Evolutionary conservation across 768 basidiomycete species (phyloP), one percentile per base, ranked within the genome.

Genomic region (Dictyophora rubrovolvata): DNA sequence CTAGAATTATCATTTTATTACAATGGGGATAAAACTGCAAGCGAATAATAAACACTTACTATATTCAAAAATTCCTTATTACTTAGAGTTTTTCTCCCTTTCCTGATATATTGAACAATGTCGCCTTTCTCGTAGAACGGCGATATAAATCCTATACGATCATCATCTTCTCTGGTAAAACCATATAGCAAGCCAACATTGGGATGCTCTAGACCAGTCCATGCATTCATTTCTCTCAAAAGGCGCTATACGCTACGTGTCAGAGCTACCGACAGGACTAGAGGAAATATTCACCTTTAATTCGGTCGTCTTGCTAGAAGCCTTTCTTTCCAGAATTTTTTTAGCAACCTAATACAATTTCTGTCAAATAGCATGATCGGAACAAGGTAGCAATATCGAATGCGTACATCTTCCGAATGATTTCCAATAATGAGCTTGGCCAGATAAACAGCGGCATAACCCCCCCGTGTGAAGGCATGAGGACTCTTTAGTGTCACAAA

Each of bases 51-150:
- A n/a, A 12, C 3, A 28, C 47, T 20, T 48, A 56, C 55, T 16
- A 48, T 17, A 22, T 23, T 47, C 33, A 56, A 48, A 22, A 56
- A 28, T 21, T 48, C 42, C 16, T 48, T 17, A 47, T 47, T 47
- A 9, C 21, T 42, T 9, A 42, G 2, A 42, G 4, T 28, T 17
- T 48, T 48, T 18, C 36, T 46, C 2, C 6, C 8, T 9, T 36
- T 42, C 17, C 35, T 56, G 17, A 61, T 58, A 35, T 61, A 58
- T 11, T 46, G 23, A 7, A 42, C 23, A 9, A 61, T 35, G 34
- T 57, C 48, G n/a, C 60, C 60, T 34, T 59, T 52, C 33, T 59
- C 48, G 49, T 48, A 61, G 23, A 48, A 61, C 8, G 56, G 60
- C 10, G 60, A 61, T 12, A 61, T 56, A 16, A 61, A 56, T 2